These are phyloP conservation scores for Coemansia sp. DNA, from an alignment of 192 early-diverging fungal species.

Conservation along the genomic window DNA sequence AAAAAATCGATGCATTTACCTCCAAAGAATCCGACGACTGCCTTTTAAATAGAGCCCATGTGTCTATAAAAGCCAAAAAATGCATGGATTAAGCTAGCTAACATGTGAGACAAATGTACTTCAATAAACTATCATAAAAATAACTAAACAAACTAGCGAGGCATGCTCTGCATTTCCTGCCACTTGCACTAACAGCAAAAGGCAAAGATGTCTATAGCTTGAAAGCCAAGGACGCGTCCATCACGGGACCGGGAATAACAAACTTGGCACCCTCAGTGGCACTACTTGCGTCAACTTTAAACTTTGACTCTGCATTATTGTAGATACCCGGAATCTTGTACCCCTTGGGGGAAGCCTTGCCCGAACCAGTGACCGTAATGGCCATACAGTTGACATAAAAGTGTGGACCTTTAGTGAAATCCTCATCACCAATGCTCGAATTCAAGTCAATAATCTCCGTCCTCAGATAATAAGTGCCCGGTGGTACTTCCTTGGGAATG, in stretches of 20 bases:
- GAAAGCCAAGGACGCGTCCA: background rate
- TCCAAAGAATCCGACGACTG: too few species aligned
- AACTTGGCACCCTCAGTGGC: background rate
- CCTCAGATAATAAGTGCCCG: background rate
- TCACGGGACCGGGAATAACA: background rate
- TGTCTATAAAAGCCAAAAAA: too few species aligned
- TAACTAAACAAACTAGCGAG: too few species aligned
- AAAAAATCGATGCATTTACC: too few species aligned
- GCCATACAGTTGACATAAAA: background rate
- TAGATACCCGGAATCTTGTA: slow-evolving; percentile 1
- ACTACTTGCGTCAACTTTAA: background rate
- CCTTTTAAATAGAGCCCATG: too few species aligned
- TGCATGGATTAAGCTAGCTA: too few species aligned
- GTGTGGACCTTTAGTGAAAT: background rate
- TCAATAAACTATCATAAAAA: too few species aligned
- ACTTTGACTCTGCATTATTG: background rate
- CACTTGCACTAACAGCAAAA: too few species aligned
- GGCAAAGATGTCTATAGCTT: background rate
- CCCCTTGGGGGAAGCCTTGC: background rate
- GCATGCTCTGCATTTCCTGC: too few species aligned
- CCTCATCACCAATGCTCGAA: background rate
- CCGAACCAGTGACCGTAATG: background rate
- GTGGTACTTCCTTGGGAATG: background rate
- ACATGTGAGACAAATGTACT: too few species aligned
- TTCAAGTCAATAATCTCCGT: background rate